Evolutionary conservation across 1,139 yeast species (phyloP), one percentile per base, ranked within the genome.

Genomic region (Zygosaccharomyces pseudobailii): DNA sequence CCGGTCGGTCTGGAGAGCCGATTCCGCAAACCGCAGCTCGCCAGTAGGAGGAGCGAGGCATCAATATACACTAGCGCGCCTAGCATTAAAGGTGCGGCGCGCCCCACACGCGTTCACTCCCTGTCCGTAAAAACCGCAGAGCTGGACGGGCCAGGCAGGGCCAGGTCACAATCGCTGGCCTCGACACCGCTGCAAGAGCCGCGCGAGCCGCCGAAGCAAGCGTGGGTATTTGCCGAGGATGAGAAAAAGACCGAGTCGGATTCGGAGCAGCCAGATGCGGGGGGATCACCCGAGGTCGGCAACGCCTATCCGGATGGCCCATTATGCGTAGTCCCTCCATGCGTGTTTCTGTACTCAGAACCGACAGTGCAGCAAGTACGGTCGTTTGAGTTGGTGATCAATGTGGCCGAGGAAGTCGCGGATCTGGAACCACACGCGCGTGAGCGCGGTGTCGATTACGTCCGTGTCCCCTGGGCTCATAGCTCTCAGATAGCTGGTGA

Each of bases 381-480:
- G 39, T 64, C 75, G 24, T 90, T 74, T 62, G 95, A 88, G 62
- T 75, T 89, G 34, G 82, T 90, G 8, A 79, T 90, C 25, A 90
- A 90, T 60, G 97, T 89, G 27, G 97, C 97, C 7, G 79, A 77
- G 56, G 97, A 90, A 60, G 79, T 90, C 43, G 67, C 65, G 36
- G 71, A 79, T 58, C 61, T 59, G 36, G 35, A 45, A 28, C 25
- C 45, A 4, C 37, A 37, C 3, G 47, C 61, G 5, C 61, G 59
- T 6, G 21, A 48, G 10, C 35, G 42, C 9, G 49, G 56, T 3
- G 73, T 75, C 25, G 78, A 81, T 50, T 90, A 89, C 62, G 63
- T 82, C 45, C 83, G 79, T 57, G 72, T 87, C 3, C 90, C 90
- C 1, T 90, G 97, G 97, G 80, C 87, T 3, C 97, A 90, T 68